Evolutionary conservation across 306 rosid genomes (phyloP).

Genomic region (Notholithocarpus densiflorus): DNA sequence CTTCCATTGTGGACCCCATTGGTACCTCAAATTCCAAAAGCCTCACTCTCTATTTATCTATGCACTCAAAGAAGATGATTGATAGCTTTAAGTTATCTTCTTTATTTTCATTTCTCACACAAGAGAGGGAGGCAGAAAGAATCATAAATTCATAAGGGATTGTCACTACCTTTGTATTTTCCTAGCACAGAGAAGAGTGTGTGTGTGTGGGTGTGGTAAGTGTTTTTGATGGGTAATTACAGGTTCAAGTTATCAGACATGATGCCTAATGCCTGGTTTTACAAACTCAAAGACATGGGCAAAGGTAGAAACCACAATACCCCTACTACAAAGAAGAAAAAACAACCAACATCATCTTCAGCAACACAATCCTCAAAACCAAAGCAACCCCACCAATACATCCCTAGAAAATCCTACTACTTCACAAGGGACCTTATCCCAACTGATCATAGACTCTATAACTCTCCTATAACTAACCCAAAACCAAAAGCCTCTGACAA

Average conservation of each 20-base stretch:
- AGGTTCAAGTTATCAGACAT: conserved; percentile 78
- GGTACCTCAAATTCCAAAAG: conserved; percentile 33
- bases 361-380: conserved; percentile 28
- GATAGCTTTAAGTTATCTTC: conserved; percentile 1
- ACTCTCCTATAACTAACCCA: conserved; percentile 28
- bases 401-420: conserved; percentile 76
- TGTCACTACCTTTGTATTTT: not conserved
- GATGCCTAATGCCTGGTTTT: conserved; percentile 90
- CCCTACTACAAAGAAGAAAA: conserved; percentile 38
- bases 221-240: conserved; percentile 60
- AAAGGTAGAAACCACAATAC: conserved; percentile 35
- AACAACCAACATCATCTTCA: conserved; percentile 34
- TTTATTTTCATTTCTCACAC: not conserved
- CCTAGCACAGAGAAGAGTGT: not conserved
- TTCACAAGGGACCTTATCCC: conserved; percentile 62
- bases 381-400: conserved; percentile 37
- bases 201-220: not conserved
- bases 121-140: not conserved
- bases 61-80: conserved; percentile 12
- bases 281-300: conserved; percentile 72
- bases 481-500: conserved; percentile 25
- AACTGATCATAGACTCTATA: conserved; percentile 18
- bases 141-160: not conserved
- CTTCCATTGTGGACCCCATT: conserved; percentile 47
- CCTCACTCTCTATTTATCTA: conserved; percentile 20